Evolutionary conservation across 2,329 filamentous ascomycete species (phyloP), one percentile per base, ranked within the genome.

Genomic region (Claviceps arundinis): DNA sequence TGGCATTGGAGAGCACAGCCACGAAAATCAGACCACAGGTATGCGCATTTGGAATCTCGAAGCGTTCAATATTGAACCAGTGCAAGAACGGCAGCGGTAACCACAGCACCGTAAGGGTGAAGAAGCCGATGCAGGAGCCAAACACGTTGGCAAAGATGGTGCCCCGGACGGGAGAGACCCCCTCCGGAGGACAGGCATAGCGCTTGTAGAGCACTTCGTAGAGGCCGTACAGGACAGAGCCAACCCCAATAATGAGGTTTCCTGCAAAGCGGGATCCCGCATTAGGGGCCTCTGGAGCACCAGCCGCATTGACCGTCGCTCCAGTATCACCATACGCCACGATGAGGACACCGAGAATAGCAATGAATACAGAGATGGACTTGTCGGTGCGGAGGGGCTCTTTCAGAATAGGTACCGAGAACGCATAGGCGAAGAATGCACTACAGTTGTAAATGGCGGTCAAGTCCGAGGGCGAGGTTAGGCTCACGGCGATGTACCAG

Each of bases 381-480:
- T 98, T 98, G 70, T 88, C 88, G 40, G 84, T 70, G 22, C 88
- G 82, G 13, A 96, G 70, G 58, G 85, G 88, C 67, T 98, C 93
- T 53, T 87, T 82, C 2, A 98, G 75, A 17, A 98, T 70, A 1
- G 90, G 89, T 45, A 98, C 89, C 46, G 87, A 94, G 65, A 98
- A 98, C 13, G 88, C 91, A 65, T 98, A 98, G 48, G 93, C 93
- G 67, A 98, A 98, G 70, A 98, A 98, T 54, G 93, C 91, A 50
- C 88, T 95, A 75, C 93, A 98, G 71, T 98, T 98, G 77, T 98
- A 98, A 61, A 98, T 98, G 51, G 93, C 93, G 0, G 93, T 98
- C 60, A 98, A 71, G 67, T 98, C 93, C 58, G 86, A 89, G 2
- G 93, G 86, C 3, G 87, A 95, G 1, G 93, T 98, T 74, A 95